Percentiles rank a stretch among this genome's conserved stretches.
phyloP scores from a whole-genome alignment of 2,329 filamentous ascomycete species.

The Allantophomopsis cytisporea region DNA sequence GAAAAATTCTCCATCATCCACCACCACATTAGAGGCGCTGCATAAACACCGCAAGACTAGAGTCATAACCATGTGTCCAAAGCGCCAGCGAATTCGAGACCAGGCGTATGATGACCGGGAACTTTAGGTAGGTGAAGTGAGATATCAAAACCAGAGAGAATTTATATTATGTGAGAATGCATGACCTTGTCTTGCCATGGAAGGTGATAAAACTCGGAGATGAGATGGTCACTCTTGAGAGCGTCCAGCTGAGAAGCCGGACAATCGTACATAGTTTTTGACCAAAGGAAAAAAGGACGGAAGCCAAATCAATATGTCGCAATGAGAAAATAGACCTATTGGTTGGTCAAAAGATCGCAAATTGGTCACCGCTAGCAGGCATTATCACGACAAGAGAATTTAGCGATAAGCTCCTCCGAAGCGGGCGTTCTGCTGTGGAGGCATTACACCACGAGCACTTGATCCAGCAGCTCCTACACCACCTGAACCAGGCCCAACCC shows the following conservation, averaged over 20 bases:
- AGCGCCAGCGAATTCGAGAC: conserved; percentile 33
- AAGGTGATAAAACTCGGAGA: too few species aligned
- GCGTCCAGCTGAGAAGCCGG: conserved; percentile 5
- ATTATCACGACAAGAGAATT: conserved; percentile 13
- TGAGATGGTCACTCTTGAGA: too few species aligned
- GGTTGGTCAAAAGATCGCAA: conserved; percentile 12
- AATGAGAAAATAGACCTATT: conserved; percentile 16
- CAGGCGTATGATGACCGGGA: conserved; percentile 36
- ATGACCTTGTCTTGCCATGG: too few species aligned
- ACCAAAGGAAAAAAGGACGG: conserved; percentile 17
- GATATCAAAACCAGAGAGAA: too few species aligned
- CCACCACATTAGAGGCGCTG: too few species aligned
- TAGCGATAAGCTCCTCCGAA: conserved; percentile 46
- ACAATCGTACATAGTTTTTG: conserved; percentile 20
- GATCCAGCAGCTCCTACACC: conserved; percentile 49
- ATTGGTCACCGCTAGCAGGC: conserved; percentile 11
- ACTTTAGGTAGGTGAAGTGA: too few species aligned
- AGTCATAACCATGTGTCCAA: conserved; percentile 36
- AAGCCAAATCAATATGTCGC: conserved; percentile 17
- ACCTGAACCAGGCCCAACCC: conserved; percentile 52
- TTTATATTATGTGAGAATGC: too few species aligned
- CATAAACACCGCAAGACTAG: too few species aligned
- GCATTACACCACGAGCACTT: conserved; percentile 28
- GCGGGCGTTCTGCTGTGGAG: conserved; percentile 41
- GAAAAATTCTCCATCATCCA: too few species aligned